Evolutionary conservation across 2,329 filamentous ascomycete genomes (phyloP).

Genomic region (Coniochaeta sp.): DNA sequence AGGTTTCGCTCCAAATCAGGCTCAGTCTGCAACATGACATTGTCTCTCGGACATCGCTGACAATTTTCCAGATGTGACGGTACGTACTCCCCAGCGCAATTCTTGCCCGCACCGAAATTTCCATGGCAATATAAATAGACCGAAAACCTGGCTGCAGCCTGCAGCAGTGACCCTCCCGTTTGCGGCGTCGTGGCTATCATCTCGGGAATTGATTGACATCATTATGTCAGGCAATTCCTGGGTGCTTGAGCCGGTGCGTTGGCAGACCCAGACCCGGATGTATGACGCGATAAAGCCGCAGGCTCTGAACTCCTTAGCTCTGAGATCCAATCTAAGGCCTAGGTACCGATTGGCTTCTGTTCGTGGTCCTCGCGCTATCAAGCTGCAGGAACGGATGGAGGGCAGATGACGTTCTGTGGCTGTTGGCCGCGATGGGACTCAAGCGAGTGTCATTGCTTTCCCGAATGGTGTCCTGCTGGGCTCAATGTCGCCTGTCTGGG

Average conservation of each 20-base stretch:
- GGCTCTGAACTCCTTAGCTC: constrained; percentile 10
- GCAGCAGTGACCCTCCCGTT: constrained; percentile 8
- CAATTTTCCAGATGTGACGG: constrained; percentile 47
- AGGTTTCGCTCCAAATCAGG: constrained; percentile 7
- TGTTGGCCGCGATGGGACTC: constrained; percentile 9
- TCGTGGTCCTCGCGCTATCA: constrained; percentile 4
- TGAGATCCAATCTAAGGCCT: constrained; percentile 16
- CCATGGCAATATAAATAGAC: constrained; percentile 10
- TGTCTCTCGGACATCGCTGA: constrained; percentile 20
- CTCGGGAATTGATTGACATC: constrained; percentile 17
- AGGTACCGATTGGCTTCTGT: constrained; percentile 5
- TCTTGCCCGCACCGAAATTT: neutral
- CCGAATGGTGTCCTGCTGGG: neutral
- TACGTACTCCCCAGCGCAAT: constrained; percentile 34
- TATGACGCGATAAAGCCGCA: constrained; percentile 14
- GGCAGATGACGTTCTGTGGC: neutral
- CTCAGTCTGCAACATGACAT: constrained; percentile 1
- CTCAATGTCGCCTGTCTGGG: neutral
- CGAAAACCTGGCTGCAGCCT: constrained; percentile 13
- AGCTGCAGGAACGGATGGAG: constrained; percentile 15
- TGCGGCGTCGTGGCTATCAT: constrained; percentile 13
- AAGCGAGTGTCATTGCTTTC: constrained; percentile 14
- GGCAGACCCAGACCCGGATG: constrained; percentile 15
- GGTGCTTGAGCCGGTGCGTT: too few species aligned
- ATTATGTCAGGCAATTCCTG: constrained; percentile 17